Evolutionary conservation across 225 moss, liverwort and hornwort genomes (phyloP), one percentile per base, ranked within the genome.

Genomic region (Climacium dendroides): DNA sequence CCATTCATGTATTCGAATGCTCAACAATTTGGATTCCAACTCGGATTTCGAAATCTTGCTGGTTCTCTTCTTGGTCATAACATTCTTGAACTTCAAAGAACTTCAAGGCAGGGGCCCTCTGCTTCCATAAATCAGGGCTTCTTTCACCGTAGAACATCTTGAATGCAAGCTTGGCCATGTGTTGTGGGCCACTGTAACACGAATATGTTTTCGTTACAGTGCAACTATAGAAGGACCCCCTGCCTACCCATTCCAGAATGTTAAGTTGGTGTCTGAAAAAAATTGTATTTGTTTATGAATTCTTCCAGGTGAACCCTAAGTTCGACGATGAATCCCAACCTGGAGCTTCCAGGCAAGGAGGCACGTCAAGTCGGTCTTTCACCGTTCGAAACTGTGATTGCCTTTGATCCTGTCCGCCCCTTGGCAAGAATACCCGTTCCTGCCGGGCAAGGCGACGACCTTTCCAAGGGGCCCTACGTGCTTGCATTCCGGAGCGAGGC

Each of bases 381-480:
- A 32, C 97, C 97, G 13, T 94, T 92, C 57, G 87, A 80, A 67
- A 99, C 98, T 14, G 96, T 96, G n/a, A 88, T 95, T 77, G 97
- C 98, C 7, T 99, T 99, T 75, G 95, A 99, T 84, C 92, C 97
- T 26, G 88, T 97, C 63, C 74, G 97, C 55, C 94, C 95, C 11
- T 91, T 95, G 82, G 89, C 94, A 78, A 91, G 98, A 85, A 73
- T 97, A 50, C 98, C 98, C 15, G 92, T 99, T 32, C 95, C 89
- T 48, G 96, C 89, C 11, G 92, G 95, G 65, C 87, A 89, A 67
- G 93, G 92, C 30, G 98, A 97, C 57, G 95, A 99, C 25, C 92
- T 90, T 22, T 89, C 93, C 63, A 94, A 94, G 19, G 98, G 97
- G 7, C 87, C 92, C 16, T 96, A 93, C 87, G 93, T 99, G 85